Evolutionary conservation across 2,329 filamentous ascomycete genomes (phyloP), one percentile per base, ranked within the genome.

Genomic region (Aspergillus sp.): DNA sequence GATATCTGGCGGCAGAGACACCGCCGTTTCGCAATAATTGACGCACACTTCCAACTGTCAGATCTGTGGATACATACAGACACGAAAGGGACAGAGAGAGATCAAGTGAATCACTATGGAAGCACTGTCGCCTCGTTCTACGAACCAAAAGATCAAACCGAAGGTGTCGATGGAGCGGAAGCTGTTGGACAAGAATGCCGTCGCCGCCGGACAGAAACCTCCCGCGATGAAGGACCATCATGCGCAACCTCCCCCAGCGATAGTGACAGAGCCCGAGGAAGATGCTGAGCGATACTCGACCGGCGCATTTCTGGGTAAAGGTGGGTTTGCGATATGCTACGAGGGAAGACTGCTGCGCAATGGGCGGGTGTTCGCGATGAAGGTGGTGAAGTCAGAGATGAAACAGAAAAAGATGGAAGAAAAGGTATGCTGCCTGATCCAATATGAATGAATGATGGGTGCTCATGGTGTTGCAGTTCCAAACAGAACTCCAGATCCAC

Each of bases 401-500:
- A 61, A 62, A 3, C 71, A 73, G 54, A 74, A 69, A 50, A 75
- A 76, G 53, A 74, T 75, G 71, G 69, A 71, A 47, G 73, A 76
- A 49, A 76, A 76, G 65, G 71, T 73, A 62, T 45, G 45, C 30
- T 6, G 41, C 7, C 10, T 7, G 29, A n/a, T 29, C 19, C 19
- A 26, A 30, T 29, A 27, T 36, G 10, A 26, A 27, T 12, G 30
- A 12, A 36, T 26, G 40, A 26, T 28, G n/a, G 6, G 29, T 47
- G 38, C 49, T 54, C 45, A 54, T 46, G 34, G 46, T 6, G 51
- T 36, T 7, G 44, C 53, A 84, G 80, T 85, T 85, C 65, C 79
- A 82, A 47, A 83, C 81, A 2, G 93, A 98, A 68, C 80, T 98
- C 5, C 91, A 97, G 69, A 96, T 98, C 50, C 93, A 98, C 71